phyloP scores from a whole-genome alignment of 2,329 filamentous ascomycete species.

The Cladophialophora chaetospira region DNA sequence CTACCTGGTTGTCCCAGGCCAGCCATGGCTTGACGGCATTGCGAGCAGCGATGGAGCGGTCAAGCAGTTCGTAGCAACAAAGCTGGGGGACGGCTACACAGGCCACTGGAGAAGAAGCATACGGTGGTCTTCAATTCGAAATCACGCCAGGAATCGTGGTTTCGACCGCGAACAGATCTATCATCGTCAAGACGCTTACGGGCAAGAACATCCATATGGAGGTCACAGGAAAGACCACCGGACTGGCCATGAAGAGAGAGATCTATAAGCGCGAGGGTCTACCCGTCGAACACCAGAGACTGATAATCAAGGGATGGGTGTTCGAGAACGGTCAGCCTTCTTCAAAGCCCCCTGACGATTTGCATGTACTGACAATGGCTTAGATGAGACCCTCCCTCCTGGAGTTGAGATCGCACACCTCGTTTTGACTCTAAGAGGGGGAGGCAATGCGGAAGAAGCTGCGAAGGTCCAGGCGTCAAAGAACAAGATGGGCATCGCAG shows the following conservation, averaged over 20 bases:
- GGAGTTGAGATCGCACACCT: background rate
- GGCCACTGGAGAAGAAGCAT: background rate
- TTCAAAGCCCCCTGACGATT: too few species aligned
- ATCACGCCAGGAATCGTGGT: background rate
- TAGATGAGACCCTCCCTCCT: too few species aligned
- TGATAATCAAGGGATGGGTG: too few species aligned
- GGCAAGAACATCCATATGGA: background rate
- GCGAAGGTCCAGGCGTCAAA: background rate
- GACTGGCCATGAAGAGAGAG: too few species aligned
- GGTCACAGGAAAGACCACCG: too few species aligned
- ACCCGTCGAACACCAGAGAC: too few species aligned
- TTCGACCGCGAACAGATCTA: background rate
- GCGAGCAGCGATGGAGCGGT: background rate
- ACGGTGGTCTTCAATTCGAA: background rate
- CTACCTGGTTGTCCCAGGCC: background rate
- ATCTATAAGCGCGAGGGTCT: too few species aligned
- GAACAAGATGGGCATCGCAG: background rate
- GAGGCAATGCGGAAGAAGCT: too few species aligned
- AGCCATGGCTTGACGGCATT: background rate
- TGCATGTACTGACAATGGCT: too few species aligned
- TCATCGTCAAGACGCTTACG: background rate
- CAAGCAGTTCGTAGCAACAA: conserved; percentile 1
- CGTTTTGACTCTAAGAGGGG: background rate
- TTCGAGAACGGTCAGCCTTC: too few species aligned
- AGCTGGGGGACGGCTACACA: background rate